Base-by-base conservation (phyloP, 2,329 filamentous ascomycete species). In the Fusarium coffeatum region DNA sequence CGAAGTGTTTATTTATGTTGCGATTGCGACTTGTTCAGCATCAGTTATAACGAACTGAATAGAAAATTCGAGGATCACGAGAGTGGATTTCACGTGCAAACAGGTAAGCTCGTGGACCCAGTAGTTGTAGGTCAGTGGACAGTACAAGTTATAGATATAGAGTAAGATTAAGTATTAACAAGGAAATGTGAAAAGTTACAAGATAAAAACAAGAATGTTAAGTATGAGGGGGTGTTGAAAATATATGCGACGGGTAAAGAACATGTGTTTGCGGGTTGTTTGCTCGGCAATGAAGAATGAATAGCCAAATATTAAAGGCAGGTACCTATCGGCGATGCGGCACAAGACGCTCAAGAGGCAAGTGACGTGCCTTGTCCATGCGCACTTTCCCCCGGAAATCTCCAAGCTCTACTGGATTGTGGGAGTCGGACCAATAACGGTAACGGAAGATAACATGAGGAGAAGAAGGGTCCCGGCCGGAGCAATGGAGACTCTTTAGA, bases 401-500 rank as follows among this genome's bases (percentile, higher is more conserved):
- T 48, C 42, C 48, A 61, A 55, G 55, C 37, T 55, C 45, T 40
- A 37, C 28, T 43, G 16, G 53, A 18, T 66, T 32, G 23, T 54
- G 54, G 30, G 34, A 37, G 37, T 48, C 7, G 22, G 34, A 37
- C 66, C 66, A 69, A 69, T 69, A 49, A 48, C 66, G 32, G 43
- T 23, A 40, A 37, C 12, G 32, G 48, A 59, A 45, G 64, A 58
- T 32, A 43, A 16, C 34, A 32, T 58, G 45, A 50, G 47, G 48
- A 61, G 43, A 49, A 66, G 32, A 49, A 66, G 43, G 37, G 40
- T 54, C 43, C 41, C 62, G 62, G 63, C 63, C 72, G 72, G 72
- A 64, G 72, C 56, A 74, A 75, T 72, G 72, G 72, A 74, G 70
- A 64, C 69, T 37, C 34, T 64, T 43, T 42, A 63, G 50, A 40